Evolutionary conservation across 106 monocot genomes (phyloP).

Genomic region (Phalaenopsis equestris): DNA sequence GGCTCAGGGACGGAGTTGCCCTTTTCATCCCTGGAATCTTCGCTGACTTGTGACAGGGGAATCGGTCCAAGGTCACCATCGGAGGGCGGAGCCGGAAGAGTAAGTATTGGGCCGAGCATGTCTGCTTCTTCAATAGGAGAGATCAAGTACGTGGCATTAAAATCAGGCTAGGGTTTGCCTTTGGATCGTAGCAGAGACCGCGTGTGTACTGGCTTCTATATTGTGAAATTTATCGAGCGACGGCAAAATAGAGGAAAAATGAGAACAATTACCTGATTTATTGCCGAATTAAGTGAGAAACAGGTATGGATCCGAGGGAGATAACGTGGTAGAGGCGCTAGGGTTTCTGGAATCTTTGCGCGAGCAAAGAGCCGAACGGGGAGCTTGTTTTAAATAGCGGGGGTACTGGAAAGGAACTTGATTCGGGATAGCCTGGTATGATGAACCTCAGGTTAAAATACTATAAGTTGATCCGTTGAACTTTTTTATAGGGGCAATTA

Average conservation of each 20-base stretch:
- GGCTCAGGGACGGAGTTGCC: not conserved
- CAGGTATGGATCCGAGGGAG: not conserved
- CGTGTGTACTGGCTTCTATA: not conserved
- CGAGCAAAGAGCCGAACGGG: not conserved
- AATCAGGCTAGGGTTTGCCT: not conserved
- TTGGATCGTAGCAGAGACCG: not conserved
- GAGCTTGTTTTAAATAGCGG: not conserved
- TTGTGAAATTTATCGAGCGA: not conserved
- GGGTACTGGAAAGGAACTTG: not conserved
- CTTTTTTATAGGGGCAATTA: too few relatives aligned
- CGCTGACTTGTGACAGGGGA: slow-evolving; percentile 34
- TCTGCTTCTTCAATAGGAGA: not conserved
- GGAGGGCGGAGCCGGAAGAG: slow-evolving; percentile 65
- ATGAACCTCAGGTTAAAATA: not conserved
- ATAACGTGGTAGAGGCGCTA: not conserved
- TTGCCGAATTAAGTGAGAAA: not conserved
- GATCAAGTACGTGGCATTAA: not conserved
- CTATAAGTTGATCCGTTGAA: too few relatives aligned
- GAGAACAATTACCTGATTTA: not conserved
- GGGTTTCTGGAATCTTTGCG: not conserved
- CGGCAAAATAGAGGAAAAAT: not conserved
- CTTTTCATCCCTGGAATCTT: not conserved
- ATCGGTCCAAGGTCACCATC: slow-evolving; percentile 59
- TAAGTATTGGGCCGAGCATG: slow-evolving; percentile 44
- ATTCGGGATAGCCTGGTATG: not conserved